Base-by-base conservation (phyloP, 1,284 basidiomycete genomes). In the Heimioporus retisporus region DNA sequence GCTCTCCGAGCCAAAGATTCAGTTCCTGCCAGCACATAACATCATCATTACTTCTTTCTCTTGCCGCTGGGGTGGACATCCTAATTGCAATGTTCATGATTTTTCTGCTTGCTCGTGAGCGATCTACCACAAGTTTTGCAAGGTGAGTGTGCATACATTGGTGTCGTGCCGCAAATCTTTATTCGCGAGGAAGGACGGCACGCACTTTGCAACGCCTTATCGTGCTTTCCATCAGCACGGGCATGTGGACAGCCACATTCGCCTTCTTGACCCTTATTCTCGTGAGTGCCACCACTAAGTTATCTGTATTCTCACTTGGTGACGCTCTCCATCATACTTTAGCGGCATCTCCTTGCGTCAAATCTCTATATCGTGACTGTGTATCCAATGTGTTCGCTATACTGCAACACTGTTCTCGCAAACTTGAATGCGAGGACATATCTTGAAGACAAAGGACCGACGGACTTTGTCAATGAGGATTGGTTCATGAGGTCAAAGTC, bases 191-290 rank as follows among this genome's bases (percentile, higher is more conserved):
- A 56, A 72, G 71, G 4, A 68, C 68, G 3, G 51, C n/a, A 2
- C 51, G 64, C 21, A n/a, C 48, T 35, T 31, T 72, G 15, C 70
- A 74, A 28, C 64, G 62, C 40, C 70, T 74, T 8, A 31, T 28
- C 3, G 14, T 71, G 11, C 71, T 72, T 25, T 42, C 68, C 6
- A 28, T 72, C 2, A 74, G 74, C 14, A 55, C 65, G 1, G 67
- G 71, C 5, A 51, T 68, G 31, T 72, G 70, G 72, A 57, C 72
- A 1, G 57, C 72, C 14, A 6, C 10, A 2, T 72, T 72, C 16
- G 70, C 72, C 1, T 11, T 72, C 28, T 43, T 71, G 28, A 11
- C 64, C 1, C 0, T 61, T 55, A 35, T 73, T 23, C n/a, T n/a
- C n/a, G n/a, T n/a, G n/a, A n/a, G n/a, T n/a, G n/a, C n/a, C n/a